These are phyloP conservation scores for Nakaseomyces uthaithaninus DNA, from an alignment of 1,139 yeast species.

Conservation along the genomic window DNA sequence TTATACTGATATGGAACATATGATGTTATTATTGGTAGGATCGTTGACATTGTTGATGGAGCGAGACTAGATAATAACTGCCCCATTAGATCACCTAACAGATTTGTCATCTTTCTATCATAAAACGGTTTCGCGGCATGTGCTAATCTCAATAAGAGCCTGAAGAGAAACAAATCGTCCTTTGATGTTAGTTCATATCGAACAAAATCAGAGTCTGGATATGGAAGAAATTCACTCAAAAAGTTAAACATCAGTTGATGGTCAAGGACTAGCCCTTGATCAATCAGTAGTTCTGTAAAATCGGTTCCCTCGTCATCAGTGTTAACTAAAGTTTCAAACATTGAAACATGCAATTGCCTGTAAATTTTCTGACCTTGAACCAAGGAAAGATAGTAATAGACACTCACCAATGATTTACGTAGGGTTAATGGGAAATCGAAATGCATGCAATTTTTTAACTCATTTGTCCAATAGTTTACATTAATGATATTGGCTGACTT, in stretches of 20 bases:
- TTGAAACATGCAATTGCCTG: conserved; percentile 53
- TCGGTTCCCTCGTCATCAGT: conserved; percentile 35
- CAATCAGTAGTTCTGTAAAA: conserved; percentile 38
- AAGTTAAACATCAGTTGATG: conserved; percentile 44
- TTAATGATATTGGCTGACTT: conserved; percentile 67
- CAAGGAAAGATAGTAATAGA: conserved; percentile 65
- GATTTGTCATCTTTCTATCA: conserved; percentile 26
- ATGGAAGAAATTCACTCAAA: conserved; percentile 43
- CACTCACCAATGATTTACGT: conserved; percentile 55
- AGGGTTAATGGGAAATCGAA: conserved; percentile 68
- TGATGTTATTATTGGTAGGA: conserved; percentile 49
- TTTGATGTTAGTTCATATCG: conserved; percentile 29
- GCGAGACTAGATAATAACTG: conserved; percentile 39
- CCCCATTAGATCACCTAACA: conserved; percentile 33
- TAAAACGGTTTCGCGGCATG: conserved; percentile 36
- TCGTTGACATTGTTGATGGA: conserved; percentile 48
- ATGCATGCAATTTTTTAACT: conserved; percentile 72
- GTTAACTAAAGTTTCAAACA: conserved; percentile 47
- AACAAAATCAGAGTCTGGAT: conserved; percentile 38
- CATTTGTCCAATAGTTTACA: conserved; percentile 84
- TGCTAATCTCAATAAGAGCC: conserved; percentile 35
- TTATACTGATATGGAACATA: conserved; percentile 41
- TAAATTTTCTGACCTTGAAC: conserved; percentile 68
- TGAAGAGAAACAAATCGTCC: conserved; percentile 33
- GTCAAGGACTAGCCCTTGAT: conserved; percentile 36